These are phyloP conservation scores for Pseudogymnoascus sp. DNA, from an alignment of 2,329 filamentous ascomycete genomes.

Conservation along the genomic window DNA sequence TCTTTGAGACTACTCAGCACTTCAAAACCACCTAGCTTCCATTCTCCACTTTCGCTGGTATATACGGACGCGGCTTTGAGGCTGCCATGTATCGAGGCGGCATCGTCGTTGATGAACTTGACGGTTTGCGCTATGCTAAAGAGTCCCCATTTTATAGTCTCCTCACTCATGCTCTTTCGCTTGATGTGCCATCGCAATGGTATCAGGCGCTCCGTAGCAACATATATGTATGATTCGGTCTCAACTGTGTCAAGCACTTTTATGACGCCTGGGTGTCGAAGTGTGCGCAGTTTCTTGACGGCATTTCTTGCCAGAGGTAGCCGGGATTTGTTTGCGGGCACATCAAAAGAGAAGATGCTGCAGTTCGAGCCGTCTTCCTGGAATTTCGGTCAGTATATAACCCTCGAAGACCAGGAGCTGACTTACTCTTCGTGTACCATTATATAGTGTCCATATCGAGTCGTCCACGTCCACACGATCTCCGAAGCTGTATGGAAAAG, in stretches of 20 bases:
- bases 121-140: slow-evolving; percentile 84
- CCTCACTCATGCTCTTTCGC: slow-evolving; percentile 75
- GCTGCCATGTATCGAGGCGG: slow-evolving; percentile 81
- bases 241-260: slow-evolving; percentile 92
- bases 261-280: slow-evolving; percentile 89
- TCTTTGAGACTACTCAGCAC: slow-evolving; percentile 92
- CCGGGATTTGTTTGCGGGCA: slow-evolving; percentile 67
- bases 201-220: slow-evolving; percentile 83
- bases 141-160: slow-evolving; percentile 95
- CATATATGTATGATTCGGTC: slow-evolving; percentile 93
- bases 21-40: slow-evolving; percentile 93
- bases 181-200: slow-evolving; percentile 86
- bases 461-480: slow-evolving; percentile 87
- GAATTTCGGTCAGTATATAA: slow-evolving; percentile 15
- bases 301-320: slow-evolving; percentile 88
- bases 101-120: slow-evolving; percentile 94
- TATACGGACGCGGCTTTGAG: slow-evolving; percentile 81
- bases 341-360: slow-evolving; percentile 95
- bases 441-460: slow-evolving; percentile 93
- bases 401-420: not conserved
- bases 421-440: slow-evolving; percentile 76
- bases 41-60: slow-evolving; percentile 92
- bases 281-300: slow-evolving; percentile 81
- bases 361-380: slow-evolving; percentile 91
- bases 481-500: slow-evolving; percentile 87